Evolutionary conservation across 2,329 filamentous ascomycete species (phyloP).

Genomic region (Fusarium setosum): DNA sequence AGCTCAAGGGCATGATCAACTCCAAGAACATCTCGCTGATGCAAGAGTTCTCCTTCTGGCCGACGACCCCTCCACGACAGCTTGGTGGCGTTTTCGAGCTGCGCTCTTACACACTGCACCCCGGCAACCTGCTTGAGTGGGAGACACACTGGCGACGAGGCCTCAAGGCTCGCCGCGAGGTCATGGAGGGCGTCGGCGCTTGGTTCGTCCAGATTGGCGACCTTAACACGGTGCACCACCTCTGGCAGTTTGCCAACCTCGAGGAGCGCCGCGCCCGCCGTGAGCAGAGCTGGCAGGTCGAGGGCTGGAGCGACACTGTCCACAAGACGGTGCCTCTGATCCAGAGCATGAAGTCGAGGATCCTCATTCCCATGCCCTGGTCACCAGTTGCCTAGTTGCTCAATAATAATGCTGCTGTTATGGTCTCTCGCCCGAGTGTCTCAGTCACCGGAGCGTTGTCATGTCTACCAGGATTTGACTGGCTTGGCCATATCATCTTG

Average conservation of each 20-base stretch:
- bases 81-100: conserved; percentile 96
- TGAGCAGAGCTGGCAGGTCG: conserved; percentile 94
- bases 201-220: conserved; percentile 99
- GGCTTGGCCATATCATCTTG: conserved; percentile 10
- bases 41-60: conserved; percentile 99
- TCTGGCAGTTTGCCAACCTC: conserved; percentile 98
- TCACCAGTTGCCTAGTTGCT: conserved; percentile 80
- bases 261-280: conserved; percentile 91
- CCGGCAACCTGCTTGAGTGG: conserved; percentile 97
- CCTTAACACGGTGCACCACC: conserved; percentile 95
- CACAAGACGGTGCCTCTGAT: conserved; percentile 99
- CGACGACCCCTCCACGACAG: conserved; percentile 88
- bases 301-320: conserved; percentile 97
- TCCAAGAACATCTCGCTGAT: conserved; percentile 91
- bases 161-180: conserved; percentile 88
- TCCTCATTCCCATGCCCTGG: conserved; percentile 96
- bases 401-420: not conserved
- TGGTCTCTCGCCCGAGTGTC: conserved; percentile 7
- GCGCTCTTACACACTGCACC: conserved; percentile 94
- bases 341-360: conserved; percentile 93
- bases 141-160: conserved; percentile 98
- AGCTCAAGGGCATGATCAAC: conserved; percentile 86
- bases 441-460: not conserved
- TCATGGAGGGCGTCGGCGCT: conserved; percentile 98
- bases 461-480: not conserved